phyloP scores from a whole-genome alignment of 2,329 filamentous ascomycete genomes.

The Aspergillus sp. region DNA sequence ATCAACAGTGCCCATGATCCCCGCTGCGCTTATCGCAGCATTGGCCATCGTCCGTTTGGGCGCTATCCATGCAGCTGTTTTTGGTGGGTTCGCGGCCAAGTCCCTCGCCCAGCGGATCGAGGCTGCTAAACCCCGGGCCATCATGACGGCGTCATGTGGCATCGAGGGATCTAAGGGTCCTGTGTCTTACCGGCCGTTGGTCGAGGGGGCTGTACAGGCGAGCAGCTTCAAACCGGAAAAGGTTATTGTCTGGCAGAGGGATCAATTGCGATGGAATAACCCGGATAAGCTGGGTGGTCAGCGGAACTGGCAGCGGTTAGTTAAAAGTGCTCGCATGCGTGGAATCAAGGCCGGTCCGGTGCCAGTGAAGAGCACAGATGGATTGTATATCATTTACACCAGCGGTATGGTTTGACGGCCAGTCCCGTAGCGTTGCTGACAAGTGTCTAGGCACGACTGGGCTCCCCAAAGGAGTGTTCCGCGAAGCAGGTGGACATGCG shows the following conservation, averaged over 20 bases:
- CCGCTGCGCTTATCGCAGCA: slow-evolving; percentile 79
- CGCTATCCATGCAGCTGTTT: slow-evolving; percentile 86
- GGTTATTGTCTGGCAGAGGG: slow-evolving; percentile 78
- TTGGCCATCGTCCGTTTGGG: slow-evolving; percentile 77
- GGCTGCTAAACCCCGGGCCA: slow-evolving; percentile 66
- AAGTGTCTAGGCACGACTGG: slow-evolving; percentile 63
- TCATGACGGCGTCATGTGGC: slow-evolving; percentile 87
- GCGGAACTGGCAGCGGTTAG: slow-evolving; percentile 72
- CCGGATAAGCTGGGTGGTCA: slow-evolving; percentile 64
- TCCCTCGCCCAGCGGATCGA: slow-evolving; percentile 87
- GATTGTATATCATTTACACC: slow-evolving; percentile 88
- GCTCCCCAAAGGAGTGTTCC: slow-evolving; percentile 73
- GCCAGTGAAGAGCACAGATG: slow-evolving; percentile 70
- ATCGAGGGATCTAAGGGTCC: slow-evolving; percentile 82
- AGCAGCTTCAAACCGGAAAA: slow-evolving; percentile 67
- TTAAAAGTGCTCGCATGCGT: slow-evolving; percentile 64
- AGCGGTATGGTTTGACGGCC: slow-evolving; percentile 42
- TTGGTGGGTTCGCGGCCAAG: slow-evolving; percentile 80
- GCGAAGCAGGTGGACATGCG: slow-evolving; percentile 80
- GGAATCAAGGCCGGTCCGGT: slow-evolving; percentile 69
- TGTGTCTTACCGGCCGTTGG: slow-evolving; percentile 69
- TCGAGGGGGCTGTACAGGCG: slow-evolving; percentile 66
- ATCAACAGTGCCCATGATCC: slow-evolving; percentile 85
- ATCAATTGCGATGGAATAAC: slow-evolving; percentile 68
- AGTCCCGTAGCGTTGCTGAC: background rate